Evolutionary conservation across 2,329 filamentous ascomycete species (phyloP).

Genomic region (Fusarium nelsonii): DNA sequence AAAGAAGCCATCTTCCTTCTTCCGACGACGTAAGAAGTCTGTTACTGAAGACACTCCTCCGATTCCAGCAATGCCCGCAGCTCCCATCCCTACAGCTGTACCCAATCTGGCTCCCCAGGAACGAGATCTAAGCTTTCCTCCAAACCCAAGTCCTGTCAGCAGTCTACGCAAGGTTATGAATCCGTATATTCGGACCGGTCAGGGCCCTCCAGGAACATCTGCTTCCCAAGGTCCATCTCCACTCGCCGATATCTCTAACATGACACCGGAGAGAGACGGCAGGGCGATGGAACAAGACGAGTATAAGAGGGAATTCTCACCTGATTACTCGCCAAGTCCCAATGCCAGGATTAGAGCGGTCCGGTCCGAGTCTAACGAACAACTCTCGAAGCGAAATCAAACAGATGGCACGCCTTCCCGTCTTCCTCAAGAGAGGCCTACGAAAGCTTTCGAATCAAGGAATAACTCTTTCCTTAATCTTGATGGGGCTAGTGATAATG

Average conservation of each 20-base stretch:
- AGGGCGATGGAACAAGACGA: slow-evolving; percentile 46
- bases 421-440: slow-evolving; percentile 50
- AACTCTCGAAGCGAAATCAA: slow-evolving; percentile 41
- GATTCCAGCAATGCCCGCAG: slow-evolving; percentile 62
- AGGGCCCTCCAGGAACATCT: slow-evolving; percentile 44
- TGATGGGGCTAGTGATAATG: slow-evolving; percentile 62
- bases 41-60: slow-evolving; percentile 77
- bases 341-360: slow-evolving; percentile 79
- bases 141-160: slow-evolving; percentile 74
- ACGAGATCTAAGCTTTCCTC: slow-evolving; percentile 50
- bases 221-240: slow-evolving; percentile 47
- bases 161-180: slow-evolving; percentile 90
- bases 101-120: slow-evolving; percentile 52
- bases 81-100: slow-evolving; percentile 55
- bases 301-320: slow-evolving; percentile 74
- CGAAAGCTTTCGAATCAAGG: slow-evolving; percentile 50
- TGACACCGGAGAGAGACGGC: slow-evolving; percentile 35
- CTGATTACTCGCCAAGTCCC: slow-evolving; percentile 78
- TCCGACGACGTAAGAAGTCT: slow-evolving; percentile 93
- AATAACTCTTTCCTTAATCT: slow-evolving; percentile 65
- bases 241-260: slow-evolving; percentile 44
- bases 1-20: slow-evolving; percentile 96
- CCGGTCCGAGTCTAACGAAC: slow-evolving; percentile 58
- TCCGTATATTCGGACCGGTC: slow-evolving; percentile 73
- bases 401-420: slow-evolving; percentile 55